Base-by-base conservation (phyloP, 2,329 filamentous ascomycete species). In the Diaporthe ampelina region DNA sequence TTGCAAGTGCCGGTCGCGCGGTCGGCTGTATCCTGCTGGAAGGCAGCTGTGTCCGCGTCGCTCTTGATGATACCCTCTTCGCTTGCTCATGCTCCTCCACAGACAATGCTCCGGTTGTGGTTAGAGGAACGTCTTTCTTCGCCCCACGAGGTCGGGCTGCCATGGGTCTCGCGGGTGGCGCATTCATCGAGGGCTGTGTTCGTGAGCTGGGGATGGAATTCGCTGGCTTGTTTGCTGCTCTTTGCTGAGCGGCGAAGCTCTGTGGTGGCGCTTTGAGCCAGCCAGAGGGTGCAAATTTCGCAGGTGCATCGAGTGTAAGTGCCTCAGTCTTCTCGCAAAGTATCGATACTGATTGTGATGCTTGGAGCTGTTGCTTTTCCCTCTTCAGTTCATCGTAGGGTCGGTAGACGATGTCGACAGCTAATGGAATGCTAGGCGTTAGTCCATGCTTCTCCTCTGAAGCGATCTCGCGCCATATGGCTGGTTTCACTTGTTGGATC, bases 371-470 rank as follows among this genome's bases (percentile, higher is more conserved):
- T 48, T 81, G 81, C 63, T 81, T 77, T 79, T 92, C 91, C 78
- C 83, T 86, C 74, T 89, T 81, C 81, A 90, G 88, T 75, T 91
- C 90, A 70, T 91, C 89, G 76, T 91, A 93, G 0, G 91, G 91
- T 29, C 90, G 85, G 79, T 93, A 93, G 17, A 93, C 91, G 67
- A 92, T 85, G 56, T 89, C 88, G 73, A 91, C 88, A 2, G 88
- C 87, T 29, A 93, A 83, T 3, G 91, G 91, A 73, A 93, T 92
- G 76, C 86, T 85, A 0, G 91, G 91, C 0, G 91, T 93, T 71
- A 93, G 83, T 1, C 91, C 90, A 54, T 89, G 88, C 81, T 92
- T 90, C 80, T 93, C 91, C 81, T 93, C 91, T n/a, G 90, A 87
- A 0, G 90, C 90, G 82, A 92, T 90, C 79, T 93, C 91, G 78